Evolutionary conservation across 306 rosid genomes (phyloP).

Genomic region (Vigna reflexopilosa): DNA sequence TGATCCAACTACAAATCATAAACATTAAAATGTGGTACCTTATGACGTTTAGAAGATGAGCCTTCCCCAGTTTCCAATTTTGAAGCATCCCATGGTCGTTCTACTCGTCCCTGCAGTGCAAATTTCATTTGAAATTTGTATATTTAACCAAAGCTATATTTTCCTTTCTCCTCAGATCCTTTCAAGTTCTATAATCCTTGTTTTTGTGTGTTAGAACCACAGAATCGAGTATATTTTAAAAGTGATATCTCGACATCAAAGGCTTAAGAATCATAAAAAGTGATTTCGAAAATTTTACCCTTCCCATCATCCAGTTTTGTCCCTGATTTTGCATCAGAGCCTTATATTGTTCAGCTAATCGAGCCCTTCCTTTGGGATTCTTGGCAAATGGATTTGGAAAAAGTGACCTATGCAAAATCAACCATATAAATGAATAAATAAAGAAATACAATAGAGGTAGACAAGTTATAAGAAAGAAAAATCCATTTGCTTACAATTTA

Average conservation of each 20-base stretch:
- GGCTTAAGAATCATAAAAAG: background rate
- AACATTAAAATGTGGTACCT: background rate
- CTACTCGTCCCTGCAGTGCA: background rate
- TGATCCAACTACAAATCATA: too few relatives aligned
- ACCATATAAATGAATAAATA: background rate
- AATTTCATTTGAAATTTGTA: background rate
- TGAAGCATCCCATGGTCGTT: too few relatives aligned
- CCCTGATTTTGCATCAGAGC: background rate
- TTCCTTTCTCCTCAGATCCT: background rate
- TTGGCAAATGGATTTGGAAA: background rate
- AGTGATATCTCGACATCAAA: background rate
- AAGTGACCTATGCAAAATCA: background rate
- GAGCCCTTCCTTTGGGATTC: background rate
- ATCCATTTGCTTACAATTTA: too few relatives aligned
- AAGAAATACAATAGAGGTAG: too few relatives aligned
- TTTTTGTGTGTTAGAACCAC: background rate
- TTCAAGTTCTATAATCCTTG: background rate
- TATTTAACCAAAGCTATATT: background rate
- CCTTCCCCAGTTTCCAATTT: conserved; percentile 11
- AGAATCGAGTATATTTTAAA: background rate
- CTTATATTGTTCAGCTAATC: background rate
- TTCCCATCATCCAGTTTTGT: too few relatives aligned
- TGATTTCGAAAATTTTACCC: conserved; percentile 32
- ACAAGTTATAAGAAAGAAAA: too few relatives aligned
- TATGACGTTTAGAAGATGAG: conserved; percentile 5